Conservation (phyloP, 805 yeast species). For the Yarrowia divulgata region DNA sequence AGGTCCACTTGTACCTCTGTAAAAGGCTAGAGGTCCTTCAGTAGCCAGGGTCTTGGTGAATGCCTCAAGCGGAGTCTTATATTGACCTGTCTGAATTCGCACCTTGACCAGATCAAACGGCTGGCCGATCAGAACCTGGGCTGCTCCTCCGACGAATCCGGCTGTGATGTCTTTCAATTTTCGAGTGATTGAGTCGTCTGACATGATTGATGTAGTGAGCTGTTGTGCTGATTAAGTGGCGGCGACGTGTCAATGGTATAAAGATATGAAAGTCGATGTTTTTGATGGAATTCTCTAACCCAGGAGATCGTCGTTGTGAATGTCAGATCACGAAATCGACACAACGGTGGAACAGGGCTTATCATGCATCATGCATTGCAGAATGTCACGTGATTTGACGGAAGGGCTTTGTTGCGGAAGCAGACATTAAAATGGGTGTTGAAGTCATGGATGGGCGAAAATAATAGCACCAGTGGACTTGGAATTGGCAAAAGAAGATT, state of each 20-base stretch:
- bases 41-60: conserved; percentile 61
- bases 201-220: conserved; percentile 7
- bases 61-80: conserved; percentile 59
- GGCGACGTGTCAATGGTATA: background rate
- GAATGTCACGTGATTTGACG: conserved; percentile 37
- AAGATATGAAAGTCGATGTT: too few species aligned
- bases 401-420: too few species aligned
- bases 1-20: conserved; percentile 75
- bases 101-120: conserved; percentile 77
- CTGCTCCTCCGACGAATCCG: conserved; percentile 63
- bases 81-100: conserved; percentile 73
- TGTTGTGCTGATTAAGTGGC: background rate
- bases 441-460: too few species aligned
- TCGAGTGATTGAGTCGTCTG: conserved; percentile 51
- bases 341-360: conserved; percentile 4
- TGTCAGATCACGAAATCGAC: conserved; percentile 12
- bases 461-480: too few species aligned
- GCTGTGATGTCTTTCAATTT: conserved; percentile 62
- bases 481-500: too few species aligned
- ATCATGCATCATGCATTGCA: conserved; percentile 37
- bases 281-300: too few species aligned
- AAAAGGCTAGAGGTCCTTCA: conserved; percentile 69
- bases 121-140: conserved; percentile 64
- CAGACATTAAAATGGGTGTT: too few species aligned
- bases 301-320: background rate